Percentiles rank a stretch among this genome's conserved stretches.
phyloP scores from a whole-genome alignment of 805 yeast genomes.

The Kodamaea hsintzibuensis region DNA sequence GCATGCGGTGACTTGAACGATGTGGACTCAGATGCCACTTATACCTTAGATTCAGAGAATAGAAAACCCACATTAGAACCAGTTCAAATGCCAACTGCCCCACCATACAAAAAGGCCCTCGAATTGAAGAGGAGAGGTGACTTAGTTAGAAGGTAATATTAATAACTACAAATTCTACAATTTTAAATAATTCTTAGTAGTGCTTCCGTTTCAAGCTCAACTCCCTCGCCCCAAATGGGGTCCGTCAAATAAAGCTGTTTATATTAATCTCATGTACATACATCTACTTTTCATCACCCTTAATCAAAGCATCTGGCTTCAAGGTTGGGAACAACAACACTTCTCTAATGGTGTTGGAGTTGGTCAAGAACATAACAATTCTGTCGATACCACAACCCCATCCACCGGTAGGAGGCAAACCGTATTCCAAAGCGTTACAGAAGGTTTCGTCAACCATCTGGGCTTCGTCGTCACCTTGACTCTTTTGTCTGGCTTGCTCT shows the following conservation, averaged over 20 bases:
- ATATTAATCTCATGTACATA: not conserved
- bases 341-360: constrained; percentile 96
- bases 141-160: constrained; percentile 13
- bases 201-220: not conserved
- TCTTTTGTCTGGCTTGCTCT: constrained; percentile 99
- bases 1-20: constrained; percentile 93
- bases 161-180: not conserved
- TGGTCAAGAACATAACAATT: constrained; percentile 95
- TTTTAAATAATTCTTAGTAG: too few species aligned
- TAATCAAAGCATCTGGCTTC: constrained; percentile 74
- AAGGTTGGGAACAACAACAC: constrained; percentile 97
- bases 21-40: constrained; percentile 95
- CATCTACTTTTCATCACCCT: constrained; percentile 32
- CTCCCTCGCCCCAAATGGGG: not conserved
- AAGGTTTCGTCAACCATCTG: constrained; percentile 94
- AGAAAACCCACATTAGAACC: constrained; percentile 70
- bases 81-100: constrained; percentile 93
- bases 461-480: constrained; percentile 98
- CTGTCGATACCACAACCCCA: constrained; percentile 99
- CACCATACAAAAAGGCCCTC: constrained; percentile 91
- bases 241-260: not conserved
- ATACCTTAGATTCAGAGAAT: constrained; percentile 49
- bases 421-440: constrained; percentile 97
- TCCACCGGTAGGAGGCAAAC: constrained; percentile 99
- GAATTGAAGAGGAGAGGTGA: constrained; percentile 79